phyloP scores from a whole-genome alignment of 495 filamentous ascomycete genomes.

The Talaromyces thailandensis region DNA sequence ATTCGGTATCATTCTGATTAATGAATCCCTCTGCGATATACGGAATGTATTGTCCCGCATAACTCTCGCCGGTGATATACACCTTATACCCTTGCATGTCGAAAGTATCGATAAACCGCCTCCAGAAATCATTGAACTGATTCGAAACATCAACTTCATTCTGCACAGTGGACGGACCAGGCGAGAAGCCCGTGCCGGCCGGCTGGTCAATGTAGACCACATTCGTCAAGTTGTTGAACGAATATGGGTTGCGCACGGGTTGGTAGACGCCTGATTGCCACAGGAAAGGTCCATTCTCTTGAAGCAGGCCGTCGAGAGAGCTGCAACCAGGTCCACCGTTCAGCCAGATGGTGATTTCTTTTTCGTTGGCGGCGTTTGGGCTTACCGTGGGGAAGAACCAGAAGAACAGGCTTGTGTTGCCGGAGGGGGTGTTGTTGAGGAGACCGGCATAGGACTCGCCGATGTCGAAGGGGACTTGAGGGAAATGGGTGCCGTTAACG shows the following conservation, averaged over 20 bases:
- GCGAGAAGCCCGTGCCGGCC: conserved; percentile 65
- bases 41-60: conserved; percentile 70
- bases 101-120: conserved; percentile 62
- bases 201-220: conserved; percentile 70
- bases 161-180: conserved; percentile 50
- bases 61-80: conserved; percentile 62
- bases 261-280: conserved; percentile 53
- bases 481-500: conserved; percentile 59
- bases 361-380: conserved; percentile 27
- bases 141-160: conserved; percentile 55
- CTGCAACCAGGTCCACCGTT: conserved; percentile 64
- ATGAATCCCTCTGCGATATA: conserved; percentile 73
- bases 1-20: conserved; percentile 53
- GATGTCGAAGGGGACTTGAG: conserved; percentile 66
- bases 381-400: conserved; percentile 68
- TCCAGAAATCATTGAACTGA: conserved; percentile 65
- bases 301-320: conserved; percentile 56
- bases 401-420: conserved; percentile 54
- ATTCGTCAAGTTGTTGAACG: conserved; percentile 60
- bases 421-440: conserved; percentile 53
- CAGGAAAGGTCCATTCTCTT: conserved; percentile 56
- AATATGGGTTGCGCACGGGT: conserved; percentile 52
- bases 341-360: conserved; percentile 66
- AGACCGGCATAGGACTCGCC: conserved; percentile 70
- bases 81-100: conserved; percentile 51